Evolutionary conservation across 1,284 basidiomycete genomes (phyloP).

Genomic region (Ceratobasidium sp.): DNA sequence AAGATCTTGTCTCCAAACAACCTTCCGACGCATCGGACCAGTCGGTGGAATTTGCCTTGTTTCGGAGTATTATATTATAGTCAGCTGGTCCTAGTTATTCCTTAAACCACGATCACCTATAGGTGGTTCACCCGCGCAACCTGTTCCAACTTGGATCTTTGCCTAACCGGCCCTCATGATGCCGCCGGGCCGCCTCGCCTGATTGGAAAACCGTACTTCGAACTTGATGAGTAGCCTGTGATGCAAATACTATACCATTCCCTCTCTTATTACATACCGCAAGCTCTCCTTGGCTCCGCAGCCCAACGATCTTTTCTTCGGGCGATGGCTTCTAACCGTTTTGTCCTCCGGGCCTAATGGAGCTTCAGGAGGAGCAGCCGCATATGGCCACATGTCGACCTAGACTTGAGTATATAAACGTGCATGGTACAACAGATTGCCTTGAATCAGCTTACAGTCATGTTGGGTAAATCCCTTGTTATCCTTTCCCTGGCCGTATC

Average conservation of each 20-base stretch:
- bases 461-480: slow-evolving; percentile 2
- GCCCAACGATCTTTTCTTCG: neutral
- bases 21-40: neutral
- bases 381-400: neutral
- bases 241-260: neutral
- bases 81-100: neutral
- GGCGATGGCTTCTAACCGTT: neutral
- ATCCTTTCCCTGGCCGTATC: neutral
- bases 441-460: neutral
- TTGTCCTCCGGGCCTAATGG: neutral
- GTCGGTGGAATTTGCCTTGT: neutral
- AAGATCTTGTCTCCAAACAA: neutral
- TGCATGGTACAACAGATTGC: neutral
- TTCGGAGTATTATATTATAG: neutral
- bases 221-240: neutral
- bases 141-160: neutral
- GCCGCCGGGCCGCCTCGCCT: neutral
- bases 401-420: too few species aligned
- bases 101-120: neutral
- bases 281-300: neutral
- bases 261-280: neutral
- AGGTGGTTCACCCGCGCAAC: neutral
- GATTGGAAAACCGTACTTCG: neutral
- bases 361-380: neutral
- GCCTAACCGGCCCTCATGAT: neutral